These are phyloP conservation scores for Elaeis oleifera DNA, from an alignment of 202 grass and related monocot genomes.

Conservation along the genomic window DNA sequence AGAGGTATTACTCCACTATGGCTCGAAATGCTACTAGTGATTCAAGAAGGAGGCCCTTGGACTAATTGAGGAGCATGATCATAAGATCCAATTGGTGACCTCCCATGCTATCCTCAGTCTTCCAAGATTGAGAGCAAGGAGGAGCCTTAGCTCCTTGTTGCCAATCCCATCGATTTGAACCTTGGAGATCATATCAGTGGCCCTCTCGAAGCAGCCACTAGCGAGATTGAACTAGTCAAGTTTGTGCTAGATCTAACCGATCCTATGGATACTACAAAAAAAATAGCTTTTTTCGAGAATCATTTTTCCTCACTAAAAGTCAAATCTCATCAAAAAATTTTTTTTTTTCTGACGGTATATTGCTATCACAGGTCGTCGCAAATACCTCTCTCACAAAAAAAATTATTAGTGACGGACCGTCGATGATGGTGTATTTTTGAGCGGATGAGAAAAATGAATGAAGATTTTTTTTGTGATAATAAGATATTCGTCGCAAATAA, in stretches of 20 bases:
- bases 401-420: too few species aligned
- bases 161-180: neutral
- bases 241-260: slow-evolving; percentile 63
- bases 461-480: too few species aligned
- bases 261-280: slow-evolving; percentile 12
- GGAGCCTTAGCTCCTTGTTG: slow-evolving; percentile 32
- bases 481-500: too few species aligned
- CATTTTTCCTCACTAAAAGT: too few species aligned
- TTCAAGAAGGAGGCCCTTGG: slow-evolving; percentile 48
- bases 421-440: too few species aligned
- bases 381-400: too few species aligned
- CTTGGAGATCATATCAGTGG: slow-evolving; percentile 47
- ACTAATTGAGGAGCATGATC: slow-evolving; percentile 50
- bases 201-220: slow-evolving; percentile 81
- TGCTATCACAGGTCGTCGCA: too few species aligned
- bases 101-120: slow-evolving; percentile 48
- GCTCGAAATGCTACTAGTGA: slow-evolving; percentile 32
- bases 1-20: slow-evolving; percentile 56
- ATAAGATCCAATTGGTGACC: slow-evolving; percentile 46
- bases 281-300: too few species aligned
- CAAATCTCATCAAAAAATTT: too few species aligned
- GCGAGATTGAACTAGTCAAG: slow-evolving; percentile 57
- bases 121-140: slow-evolving; percentile 55
- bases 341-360: too few species aligned
- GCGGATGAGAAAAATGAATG: too few species aligned